These are phyloP conservation scores for Cymbopogon citratus DNA, from an alignment of 176 grass and related monocot genomes.

Conservation along the genomic window DNA sequence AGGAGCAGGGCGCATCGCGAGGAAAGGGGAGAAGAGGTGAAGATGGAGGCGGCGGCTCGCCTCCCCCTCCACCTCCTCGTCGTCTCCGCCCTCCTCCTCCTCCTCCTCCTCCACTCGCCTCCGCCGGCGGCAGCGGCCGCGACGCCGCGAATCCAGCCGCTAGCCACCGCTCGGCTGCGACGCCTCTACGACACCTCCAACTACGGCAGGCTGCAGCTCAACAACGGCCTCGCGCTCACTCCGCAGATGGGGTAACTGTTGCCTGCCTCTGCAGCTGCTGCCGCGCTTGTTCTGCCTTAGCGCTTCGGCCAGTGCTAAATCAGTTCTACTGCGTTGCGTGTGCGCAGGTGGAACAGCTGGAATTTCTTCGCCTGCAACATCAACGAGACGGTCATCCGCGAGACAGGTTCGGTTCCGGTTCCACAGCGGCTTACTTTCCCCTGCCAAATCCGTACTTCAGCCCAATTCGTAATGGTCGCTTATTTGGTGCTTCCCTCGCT, in stretches of 20 bases:
- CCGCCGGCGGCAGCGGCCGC: neutral
- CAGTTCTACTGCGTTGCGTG: neutral
- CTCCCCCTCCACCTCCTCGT: neutral
- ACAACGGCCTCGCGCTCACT: conserved; percentile 82
- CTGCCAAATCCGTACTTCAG: neutral
- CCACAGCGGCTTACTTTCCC: neutral
- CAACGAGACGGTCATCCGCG: conserved; percentile 75
- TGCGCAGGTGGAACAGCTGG: conserved; percentile 97
- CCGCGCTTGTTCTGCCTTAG: neutral
- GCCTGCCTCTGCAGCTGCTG: neutral
- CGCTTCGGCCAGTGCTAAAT: neutral
- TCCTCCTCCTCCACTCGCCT: neutral
- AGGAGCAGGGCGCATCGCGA: neutral
- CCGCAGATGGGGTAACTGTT: conserved; percentile 75
- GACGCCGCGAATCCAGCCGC: conserved; percentile 18
- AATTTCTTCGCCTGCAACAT: conserved; percentile 99
- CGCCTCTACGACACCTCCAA: conserved; percentile 82
- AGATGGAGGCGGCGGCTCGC: neutral
- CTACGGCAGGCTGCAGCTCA: conserved; percentile 87
- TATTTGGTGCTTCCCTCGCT: neutral
- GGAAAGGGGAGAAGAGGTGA: neutral
- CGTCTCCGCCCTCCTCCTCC: neutral
- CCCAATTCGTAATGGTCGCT: neutral
- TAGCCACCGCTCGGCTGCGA: conserved; percentile 33
- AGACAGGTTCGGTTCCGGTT: conserved; percentile 55